Evolutionary conservation across 768 basidiomycete genomes (phyloP), one percentile per base, ranked within the genome.

Genomic region (Hebeloma cylindrosporum): DNA sequence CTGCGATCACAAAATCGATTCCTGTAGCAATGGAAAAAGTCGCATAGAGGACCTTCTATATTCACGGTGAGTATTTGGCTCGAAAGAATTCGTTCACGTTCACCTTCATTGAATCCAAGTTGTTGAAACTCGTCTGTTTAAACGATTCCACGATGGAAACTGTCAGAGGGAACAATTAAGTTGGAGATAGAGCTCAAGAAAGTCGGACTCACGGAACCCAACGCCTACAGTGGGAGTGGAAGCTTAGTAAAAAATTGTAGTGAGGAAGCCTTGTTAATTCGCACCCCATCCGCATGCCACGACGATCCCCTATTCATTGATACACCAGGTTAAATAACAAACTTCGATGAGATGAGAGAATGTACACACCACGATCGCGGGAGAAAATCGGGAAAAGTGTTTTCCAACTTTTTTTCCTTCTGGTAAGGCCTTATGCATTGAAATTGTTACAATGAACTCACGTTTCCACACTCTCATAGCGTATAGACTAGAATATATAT

Each of bases 391-490:
- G 1, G 45, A 43, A 22, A 47, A 43, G 28, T 43, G 35, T 23
- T 40, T 53, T 43, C 34, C 56, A 39, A 39, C 58, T 51, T 13
- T 43, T 29, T n/a, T n/a, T n/a, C 3, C 9, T 45, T 34, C 8
- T 42, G 44, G 49, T 47, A 57, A 23, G 37, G 33, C 7, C 4
- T 17, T 51, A 39, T 43, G 30, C 23, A 47, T 10, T 21, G 29
- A 27, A 39, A 33, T 42, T 22, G 27, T 34, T 8, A 44, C 23
- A 32, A 40, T 17, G 11, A 20, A 68, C 72, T 53, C 50, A 75
- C 73, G 65, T 31, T 69, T 60, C 70, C 72, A 74, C 8, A 74
- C 66, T 6, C 73, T 65, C 35, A 67, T 59, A 7, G 71, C 61
- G 38, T 75, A 75, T 26, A 74, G 52, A 53, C 72, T 73, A 9